Evolutionary conservation across 306 rosid species (phyloP).

Genomic region (Cucumis hystrix): DNA sequence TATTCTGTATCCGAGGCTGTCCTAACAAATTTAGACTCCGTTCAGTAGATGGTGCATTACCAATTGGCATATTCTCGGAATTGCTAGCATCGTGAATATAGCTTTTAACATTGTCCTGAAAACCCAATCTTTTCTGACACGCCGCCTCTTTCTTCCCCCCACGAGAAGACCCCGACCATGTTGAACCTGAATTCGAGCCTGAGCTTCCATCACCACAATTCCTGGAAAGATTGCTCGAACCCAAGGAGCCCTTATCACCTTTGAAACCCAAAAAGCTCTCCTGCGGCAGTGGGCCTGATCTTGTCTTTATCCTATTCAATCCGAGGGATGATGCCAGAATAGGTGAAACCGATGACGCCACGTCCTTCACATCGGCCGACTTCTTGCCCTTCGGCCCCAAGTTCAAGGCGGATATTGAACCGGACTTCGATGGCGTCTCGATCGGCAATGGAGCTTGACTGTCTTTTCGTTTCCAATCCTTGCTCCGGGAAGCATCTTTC

Average conservation of each 20-base stretch:
- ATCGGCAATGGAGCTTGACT: slow-evolving; percentile 16
- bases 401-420: neutral
- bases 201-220: slow-evolving; percentile 16
- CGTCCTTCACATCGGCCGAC: slow-evolving; percentile 30
- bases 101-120: slow-evolving; percentile 29
- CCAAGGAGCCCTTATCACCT: slow-evolving; percentile 47
- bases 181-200: slow-evolving; percentile 9
- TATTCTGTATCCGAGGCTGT: slow-evolving; percentile 49
- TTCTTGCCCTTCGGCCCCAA: slow-evolving; percentile 26
- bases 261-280: slow-evolving; percentile 88
- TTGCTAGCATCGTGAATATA: slow-evolving; percentile 46
- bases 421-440: slow-evolving; percentile 12
- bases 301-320: slow-evolving; percentile 81
- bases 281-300: slow-evolving; percentile 98
- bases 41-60: slow-evolving; percentile 39
- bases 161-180: slow-evolving; percentile 10
- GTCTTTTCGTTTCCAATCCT: slow-evolving; percentile 41
- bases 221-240: slow-evolving; percentile 61
- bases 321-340: slow-evolving; percentile 86
- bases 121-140: slow-evolving; percentile 27
- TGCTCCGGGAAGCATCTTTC: slow-evolving; percentile 41
- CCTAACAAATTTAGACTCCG: slow-evolving; percentile 52
- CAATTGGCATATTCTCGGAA: slow-evolving; percentile 41
- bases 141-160: slow-evolving; percentile 39
- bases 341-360: slow-evolving; percentile 61